Evolutionary conservation across 179 eudicot species (phyloP), one percentile per base, ranked within the genome.

Genomic region (Actinidia chinensis): DNA sequence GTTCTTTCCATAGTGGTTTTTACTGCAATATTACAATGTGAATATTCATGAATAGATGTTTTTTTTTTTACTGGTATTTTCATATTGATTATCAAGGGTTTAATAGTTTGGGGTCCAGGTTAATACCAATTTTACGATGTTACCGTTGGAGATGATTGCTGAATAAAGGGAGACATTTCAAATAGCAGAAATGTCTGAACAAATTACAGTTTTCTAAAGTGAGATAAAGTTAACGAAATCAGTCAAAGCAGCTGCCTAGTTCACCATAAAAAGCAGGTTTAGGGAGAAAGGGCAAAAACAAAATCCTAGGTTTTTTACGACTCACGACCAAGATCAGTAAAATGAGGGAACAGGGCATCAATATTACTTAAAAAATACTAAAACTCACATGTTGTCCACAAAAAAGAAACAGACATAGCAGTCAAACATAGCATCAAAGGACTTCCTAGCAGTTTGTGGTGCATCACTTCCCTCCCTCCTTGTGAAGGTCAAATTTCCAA

Each of bases 251-350:
- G 9, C 71, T 75, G 56, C 58, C 15, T 60, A 13, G 40, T 74
- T 76, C 46, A 75, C 25, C 68, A 23, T 10, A 23, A 46, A 74
- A 58, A 15, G 25, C 11, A 52, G 75, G 60, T 17, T 54, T 56
- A 17, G n/a, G 76, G 36, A 72, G 10, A 22, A 13, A 72, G 8
- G 25, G 36, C 28, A 14, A 15, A 66, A 6, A 46, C 36, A 9
- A 61, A 52, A 6, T 20, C 20, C 52, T 65, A 14, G n/a, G 46
- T 63, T 66, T 43, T 40, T 54, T 42, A 58, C 47, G 15, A 56
- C 12, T 55, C 40, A 55, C 13, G 80, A 81, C 77, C 85, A 83
- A 79, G 83, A 79, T 79, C 66, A 83, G 85, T 12, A 68, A 76
- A 83, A 56, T 68, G 17, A 71, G 85, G 82, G 71, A 82, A 28